phyloP scores from a whole-genome alignment of 768 basidiomycete species.

The Lentinula raphanica region DNA sequence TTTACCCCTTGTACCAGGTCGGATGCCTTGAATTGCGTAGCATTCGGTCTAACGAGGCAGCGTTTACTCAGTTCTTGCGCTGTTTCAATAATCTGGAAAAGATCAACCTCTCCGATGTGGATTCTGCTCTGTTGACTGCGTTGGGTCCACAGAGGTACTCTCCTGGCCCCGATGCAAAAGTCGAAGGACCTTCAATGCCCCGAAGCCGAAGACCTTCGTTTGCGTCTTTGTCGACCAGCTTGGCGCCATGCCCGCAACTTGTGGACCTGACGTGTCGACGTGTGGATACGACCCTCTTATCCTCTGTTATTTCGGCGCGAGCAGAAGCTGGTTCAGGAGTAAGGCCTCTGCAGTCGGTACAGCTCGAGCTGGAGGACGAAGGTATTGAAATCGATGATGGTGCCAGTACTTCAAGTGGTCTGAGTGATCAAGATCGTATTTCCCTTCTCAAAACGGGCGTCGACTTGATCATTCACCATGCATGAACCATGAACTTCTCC shows the following conservation, averaged over 20 bases:
- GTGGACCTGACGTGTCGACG: not conserved
- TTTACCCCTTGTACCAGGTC: not conserved
- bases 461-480: not conserved
- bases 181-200: not conserved
- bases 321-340: not conserved
- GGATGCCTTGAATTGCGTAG: not conserved
- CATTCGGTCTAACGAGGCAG: not conserved
- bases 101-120: not conserved
- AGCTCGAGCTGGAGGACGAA: not conserved
- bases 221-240: not conserved
- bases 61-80: not conserved
- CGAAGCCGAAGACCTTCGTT: not conserved
- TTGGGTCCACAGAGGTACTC: not conserved
- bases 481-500: not conserved
- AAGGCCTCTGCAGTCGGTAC: not conserved
- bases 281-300: not conserved
- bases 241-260: slow-evolving; percentile 3
- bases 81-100: not conserved
- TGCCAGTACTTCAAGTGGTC: not conserved
- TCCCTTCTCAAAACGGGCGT: not conserved
- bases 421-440: not conserved
- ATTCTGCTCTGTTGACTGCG: not conserved
- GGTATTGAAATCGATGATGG: not conserved
- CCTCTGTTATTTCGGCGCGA: not conserved
- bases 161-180: not conserved